Conservation (phyloP, 2,329 filamentous ascomycete genomes). For the Berkeleyomyces basicola region DNA sequence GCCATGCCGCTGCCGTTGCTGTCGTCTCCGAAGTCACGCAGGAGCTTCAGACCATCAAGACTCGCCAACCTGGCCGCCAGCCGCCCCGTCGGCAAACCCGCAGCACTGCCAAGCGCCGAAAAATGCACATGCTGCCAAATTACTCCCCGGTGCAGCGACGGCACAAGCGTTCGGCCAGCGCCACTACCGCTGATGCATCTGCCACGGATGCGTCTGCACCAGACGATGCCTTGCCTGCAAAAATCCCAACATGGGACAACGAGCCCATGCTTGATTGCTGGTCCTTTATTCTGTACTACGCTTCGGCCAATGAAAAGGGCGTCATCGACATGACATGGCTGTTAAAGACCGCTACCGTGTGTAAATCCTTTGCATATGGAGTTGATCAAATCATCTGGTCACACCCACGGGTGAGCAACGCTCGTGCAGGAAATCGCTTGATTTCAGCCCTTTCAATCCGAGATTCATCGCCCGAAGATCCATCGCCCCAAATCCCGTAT, state of each 20-base stretch:
- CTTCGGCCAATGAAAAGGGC: background rate
- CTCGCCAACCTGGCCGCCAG: background rate
- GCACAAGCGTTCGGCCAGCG: background rate
- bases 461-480: too few relatives aligned
- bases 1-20: slow-evolving; percentile 7
- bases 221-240: background rate
- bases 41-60: background rate
- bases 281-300: slow-evolving; percentile 3
- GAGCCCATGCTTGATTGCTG: slow-evolving; percentile 7
- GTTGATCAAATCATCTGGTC: background rate
- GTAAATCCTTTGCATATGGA: background rate
- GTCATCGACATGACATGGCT: slow-evolving; percentile 1
- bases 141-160: background rate
- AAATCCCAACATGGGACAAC: background rate
- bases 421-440: background rate
- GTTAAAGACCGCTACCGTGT: background rate
- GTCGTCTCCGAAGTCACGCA: background rate
- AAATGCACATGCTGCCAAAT: background rate
- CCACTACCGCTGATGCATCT: background rate
- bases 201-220: background rate
- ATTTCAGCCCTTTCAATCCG: background rate
- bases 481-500: background rate
- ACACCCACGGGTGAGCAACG: background rate
- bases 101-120: background rate
- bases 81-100: background rate